Evolutionary conservation across 768 basidiomycete species (phyloP).

Genomic region (Termitomyces eurrhizus): DNA sequence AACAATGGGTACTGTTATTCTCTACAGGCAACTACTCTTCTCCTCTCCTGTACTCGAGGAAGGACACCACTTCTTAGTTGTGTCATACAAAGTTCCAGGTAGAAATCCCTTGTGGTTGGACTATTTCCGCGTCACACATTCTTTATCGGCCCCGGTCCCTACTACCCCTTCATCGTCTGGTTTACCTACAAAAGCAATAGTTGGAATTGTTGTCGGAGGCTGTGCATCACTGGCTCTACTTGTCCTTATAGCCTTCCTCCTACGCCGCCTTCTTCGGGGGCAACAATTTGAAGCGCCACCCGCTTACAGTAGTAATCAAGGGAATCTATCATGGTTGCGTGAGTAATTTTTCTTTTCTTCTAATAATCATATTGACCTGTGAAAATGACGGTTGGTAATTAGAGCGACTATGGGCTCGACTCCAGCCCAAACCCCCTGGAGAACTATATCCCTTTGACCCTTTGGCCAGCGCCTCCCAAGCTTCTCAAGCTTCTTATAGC

Average conservation of each 20-base stretch:
- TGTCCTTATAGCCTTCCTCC: slow-evolving; percentile 2
- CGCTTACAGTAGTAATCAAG: not conserved
- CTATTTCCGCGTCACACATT: not conserved
- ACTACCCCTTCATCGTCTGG: not conserved
- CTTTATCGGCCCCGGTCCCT: not conserved
- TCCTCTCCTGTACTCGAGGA: not conserved
- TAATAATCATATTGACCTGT: not conserved
- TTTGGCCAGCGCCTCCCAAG: not conserved
- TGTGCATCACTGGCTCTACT: slow-evolving; percentile 3
- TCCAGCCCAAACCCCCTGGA: not conserved
- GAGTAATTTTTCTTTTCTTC: not conserved
- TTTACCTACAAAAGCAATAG: slow-evolving; percentile 3
- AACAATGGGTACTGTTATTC: not conserved
- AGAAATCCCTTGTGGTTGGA: slow-evolving; percentile 9
- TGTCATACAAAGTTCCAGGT: not conserved
- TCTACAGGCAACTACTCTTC: slow-evolving; percentile 5
- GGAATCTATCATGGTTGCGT: not conserved
- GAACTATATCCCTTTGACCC: slow-evolving; percentile 3
- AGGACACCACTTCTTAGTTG: slow-evolving; percentile 1
- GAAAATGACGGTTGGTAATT: not conserved
- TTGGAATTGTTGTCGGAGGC: slow-evolving; percentile 5
- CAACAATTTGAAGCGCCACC: not conserved
- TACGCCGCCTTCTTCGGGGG: not conserved
- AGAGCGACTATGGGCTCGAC: not conserved
- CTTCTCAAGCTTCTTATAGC: not conserved